Base-by-base conservation (phyloP, 2,329 filamentous ascomycete genomes). In the Hypoxylon sp. region DNA sequence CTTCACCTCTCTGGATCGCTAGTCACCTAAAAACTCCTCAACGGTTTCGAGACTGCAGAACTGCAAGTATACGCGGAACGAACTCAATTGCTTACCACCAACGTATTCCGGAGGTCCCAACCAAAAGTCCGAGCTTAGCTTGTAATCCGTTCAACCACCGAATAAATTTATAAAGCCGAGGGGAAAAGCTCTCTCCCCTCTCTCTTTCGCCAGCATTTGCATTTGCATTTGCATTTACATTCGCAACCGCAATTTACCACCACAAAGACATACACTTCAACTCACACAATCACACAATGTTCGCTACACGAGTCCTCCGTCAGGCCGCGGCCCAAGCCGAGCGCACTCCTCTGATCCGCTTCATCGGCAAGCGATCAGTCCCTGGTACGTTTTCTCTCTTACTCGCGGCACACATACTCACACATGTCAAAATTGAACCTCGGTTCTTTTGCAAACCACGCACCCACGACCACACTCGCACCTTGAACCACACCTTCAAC, bases 271-370 rank as follows among this genome's bases (percentile, higher is more conserved):
- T 52, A 39, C 24, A 59, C 54, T 53, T 56, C 37, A n/a, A 53
- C 51, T 50, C n/a, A 26, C 55, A 66, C 58, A 50, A 53, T 64
- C 68, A 76, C 68, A 76, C 67, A 69, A 89, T 89, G 87, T 82
- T 85, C 68, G 78, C 83, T 50, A 87, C 87, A 59, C 80, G 81
- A 74, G 79, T 79, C 67, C 81, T 89, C 57, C 85, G 86, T 71
- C 85, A 87, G 79, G 84, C 84, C 68, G 83, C 83, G 70, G 84
- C 84, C 69, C 83, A 83, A 73, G 83, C 83, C 68, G 84, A 87
- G 80, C 86, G 87, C 72, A 82, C 81, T 53, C 87, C 87, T 64
- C 76, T 87, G 72, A 89, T 89, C 77, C 82, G 80, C 73, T 89
- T 89, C 77, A 72, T 89, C 59, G 87, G 87, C 72, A 86, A 84